Evolutionary conservation across 352 stramenopile species (phyloP).

Genomic region (Phytopythium montanum): DNA sequence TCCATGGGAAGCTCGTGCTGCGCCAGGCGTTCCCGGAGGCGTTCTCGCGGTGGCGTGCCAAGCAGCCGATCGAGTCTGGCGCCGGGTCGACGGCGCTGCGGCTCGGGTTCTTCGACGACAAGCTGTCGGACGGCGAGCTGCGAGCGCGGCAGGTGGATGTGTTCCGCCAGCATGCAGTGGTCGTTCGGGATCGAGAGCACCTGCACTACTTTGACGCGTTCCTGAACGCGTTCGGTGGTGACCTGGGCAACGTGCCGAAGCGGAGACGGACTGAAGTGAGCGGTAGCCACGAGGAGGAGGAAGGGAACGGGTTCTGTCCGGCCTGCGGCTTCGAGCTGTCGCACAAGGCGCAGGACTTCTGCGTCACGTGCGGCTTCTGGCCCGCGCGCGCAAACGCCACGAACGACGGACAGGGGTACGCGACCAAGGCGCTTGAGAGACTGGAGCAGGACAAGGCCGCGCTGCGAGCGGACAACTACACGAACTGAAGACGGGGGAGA

Average conservation of each 20-base stretch:
- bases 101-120: constrained; percentile 56
- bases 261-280: constrained; percentile 6
- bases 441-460: constrained; percentile 25
- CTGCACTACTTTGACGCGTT: constrained; percentile 71
- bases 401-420: constrained; percentile 50
- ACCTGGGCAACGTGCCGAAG: constrained; percentile 43
- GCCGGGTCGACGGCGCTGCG: constrained; percentile 66
- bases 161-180: constrained; percentile 39
- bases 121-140: constrained; percentile 40
- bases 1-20: constrained; percentile 79
- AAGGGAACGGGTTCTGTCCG: constrained; percentile 50
- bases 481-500: background rate
- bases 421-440: constrained; percentile 39
- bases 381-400: constrained; percentile 46
- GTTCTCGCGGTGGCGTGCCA: constrained; percentile 81
- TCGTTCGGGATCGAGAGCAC: constrained; percentile 64
- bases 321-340: constrained; percentile 42
- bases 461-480: background rate
- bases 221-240: constrained; percentile 39
- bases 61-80: constrained; percentile 87
- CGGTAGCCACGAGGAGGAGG: constrained; percentile 14
- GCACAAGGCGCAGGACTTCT: constrained; percentile 42
- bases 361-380: constrained; percentile 64
- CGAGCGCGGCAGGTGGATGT: constrained; percentile 20
- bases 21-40: constrained; percentile 83